Conservation (phyloP, 805 yeast genomes). For the Ogataea methanolica region DNA sequence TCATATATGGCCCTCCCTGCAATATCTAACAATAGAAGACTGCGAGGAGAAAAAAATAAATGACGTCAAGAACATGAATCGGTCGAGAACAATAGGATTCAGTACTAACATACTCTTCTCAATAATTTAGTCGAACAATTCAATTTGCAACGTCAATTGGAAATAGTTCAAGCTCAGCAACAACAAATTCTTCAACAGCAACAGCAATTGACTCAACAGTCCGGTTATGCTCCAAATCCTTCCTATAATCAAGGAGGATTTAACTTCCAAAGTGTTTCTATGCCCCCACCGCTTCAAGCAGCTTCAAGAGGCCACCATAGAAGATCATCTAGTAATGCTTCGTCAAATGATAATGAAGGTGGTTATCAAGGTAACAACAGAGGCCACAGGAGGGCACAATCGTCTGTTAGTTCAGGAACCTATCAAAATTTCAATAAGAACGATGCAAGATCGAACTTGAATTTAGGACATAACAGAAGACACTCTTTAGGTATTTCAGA, state of each 20-base stretch:
- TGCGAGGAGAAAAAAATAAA: not conserved
- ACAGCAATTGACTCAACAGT: slow-evolving; percentile 36
- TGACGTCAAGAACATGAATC: not conserved
- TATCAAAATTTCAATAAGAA: slow-evolving; percentile 16
- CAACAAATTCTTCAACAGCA: slow-evolving; percentile 80
- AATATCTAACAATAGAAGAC: not conserved
- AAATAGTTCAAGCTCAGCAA: slow-evolving; percentile 86
- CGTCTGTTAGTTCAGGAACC: slow-evolving; percentile 24
- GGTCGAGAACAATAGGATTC: not conserved
- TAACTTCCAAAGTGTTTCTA: slow-evolving; percentile 20
- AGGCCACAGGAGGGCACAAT: slow-evolving; percentile 47
- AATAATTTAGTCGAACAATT: slow-evolving; percentile 64
- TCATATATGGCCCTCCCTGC: no score
- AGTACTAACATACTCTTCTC: slow-evolving; percentile 9
- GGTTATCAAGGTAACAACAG: slow-evolving; percentile 11
- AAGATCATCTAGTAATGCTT: slow-evolving; percentile 25
- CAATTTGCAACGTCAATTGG: slow-evolving; percentile 87
- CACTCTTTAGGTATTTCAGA: slow-evolving; percentile 89
- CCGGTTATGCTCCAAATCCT: slow-evolving; percentile 17
- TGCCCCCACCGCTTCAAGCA: slow-evolving; percentile 26
- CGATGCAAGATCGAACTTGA: slow-evolving; percentile 22
- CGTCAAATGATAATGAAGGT: slow-evolving; percentile 10
- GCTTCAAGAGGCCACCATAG: slow-evolving; percentile 29
- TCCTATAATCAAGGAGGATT: slow-evolving; percentile 9
- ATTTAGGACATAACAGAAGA: slow-evolving; percentile 78